Percentiles rank a stretch among this genome's conserved stretches.
Conservation (phyloP, 2,329 filamentous ascomycete species). For the Cladosporium cucumerinum region DNA sequence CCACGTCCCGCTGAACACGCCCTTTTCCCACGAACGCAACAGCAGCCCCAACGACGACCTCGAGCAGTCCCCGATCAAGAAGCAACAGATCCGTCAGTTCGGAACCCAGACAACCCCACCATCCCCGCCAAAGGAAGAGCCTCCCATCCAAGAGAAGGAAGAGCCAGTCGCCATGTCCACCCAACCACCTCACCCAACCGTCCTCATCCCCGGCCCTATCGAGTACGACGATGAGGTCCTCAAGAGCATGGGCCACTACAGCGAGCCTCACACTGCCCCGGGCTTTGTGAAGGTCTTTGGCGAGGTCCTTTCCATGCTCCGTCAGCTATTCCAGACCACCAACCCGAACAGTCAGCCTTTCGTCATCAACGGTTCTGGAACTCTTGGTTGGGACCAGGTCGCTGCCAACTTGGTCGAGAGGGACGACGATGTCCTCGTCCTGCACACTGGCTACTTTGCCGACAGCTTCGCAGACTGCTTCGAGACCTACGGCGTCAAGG, state of each 20-base stretch:
- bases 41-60: constrained; percentile 53
- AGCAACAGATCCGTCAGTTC: constrained; percentile 28
- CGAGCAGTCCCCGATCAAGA: constrained; percentile 38
- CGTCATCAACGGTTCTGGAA: constrained; percentile 89
- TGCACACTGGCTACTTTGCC: constrained; percentile 96
- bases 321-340: constrained; percentile 90
- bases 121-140: constrained; percentile 23
- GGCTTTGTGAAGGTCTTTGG: constrained; percentile 88
- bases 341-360: constrained; percentile 82
- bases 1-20: constrained; percentile 59
- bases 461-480: constrained; percentile 93
- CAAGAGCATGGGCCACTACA: constrained; percentile 91
- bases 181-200: constrained; percentile 62
- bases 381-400: constrained; percentile 93
- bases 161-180: constrained; percentile 50
- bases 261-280: constrained; percentile 88
- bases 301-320: constrained; percentile 80
- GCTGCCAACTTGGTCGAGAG: constrained; percentile 88
- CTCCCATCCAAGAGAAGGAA: constrained; percentile 5
- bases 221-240: constrained; percentile 98
- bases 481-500: constrained; percentile 82
- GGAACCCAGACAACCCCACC: constrained; percentile 25
- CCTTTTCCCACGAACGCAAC: constrained; percentile 59
- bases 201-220: constrained; percentile 96
- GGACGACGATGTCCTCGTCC: constrained; percentile 84